Conservation (phyloP, 2,329 filamentous ascomycete genomes). For the Trichoderma breve region DNA sequence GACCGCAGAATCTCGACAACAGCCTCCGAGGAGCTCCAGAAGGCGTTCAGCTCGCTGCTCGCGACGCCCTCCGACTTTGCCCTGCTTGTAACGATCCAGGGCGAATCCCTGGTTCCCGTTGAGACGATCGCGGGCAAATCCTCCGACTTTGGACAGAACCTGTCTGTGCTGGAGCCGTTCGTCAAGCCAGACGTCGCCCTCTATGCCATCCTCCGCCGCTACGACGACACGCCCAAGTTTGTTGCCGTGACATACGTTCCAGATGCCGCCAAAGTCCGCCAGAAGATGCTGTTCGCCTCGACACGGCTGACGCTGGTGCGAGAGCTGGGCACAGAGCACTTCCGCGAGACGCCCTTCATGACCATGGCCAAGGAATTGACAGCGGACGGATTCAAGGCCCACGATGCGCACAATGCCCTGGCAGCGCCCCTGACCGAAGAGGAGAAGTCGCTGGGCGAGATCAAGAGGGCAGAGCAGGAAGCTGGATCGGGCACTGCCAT, state of each 20-base stretch:
- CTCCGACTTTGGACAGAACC: conserved; percentile 61
- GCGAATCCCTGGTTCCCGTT: conserved; percentile 65
- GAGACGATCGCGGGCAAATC: conserved; percentile 52
- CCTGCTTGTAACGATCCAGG: conserved; percentile 67
- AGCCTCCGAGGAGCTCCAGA: conserved; percentile 76
- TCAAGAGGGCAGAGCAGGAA: conserved; percentile 72
- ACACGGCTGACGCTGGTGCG: conserved; percentile 73
- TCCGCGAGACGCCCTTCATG: conserved; percentile 72
- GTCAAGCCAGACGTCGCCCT: conserved; percentile 65
- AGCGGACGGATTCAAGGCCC: conserved; percentile 65
- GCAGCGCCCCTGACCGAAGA: conserved; percentile 76
- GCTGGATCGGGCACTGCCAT: conserved; percentile 66
- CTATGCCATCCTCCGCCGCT: conserved; percentile 72
- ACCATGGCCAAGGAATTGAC: conserved; percentile 69
- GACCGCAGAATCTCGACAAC: conserved; percentile 19
- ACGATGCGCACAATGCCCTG: conserved; percentile 64
- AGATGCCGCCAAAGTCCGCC: conserved; percentile 72
- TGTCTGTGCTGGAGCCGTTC: conserved; percentile 60
- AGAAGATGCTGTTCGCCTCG: conserved; percentile 83
- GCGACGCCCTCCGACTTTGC: conserved; percentile 61
- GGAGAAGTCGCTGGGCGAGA: conserved; percentile 67
- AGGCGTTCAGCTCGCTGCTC: conserved; percentile 69
- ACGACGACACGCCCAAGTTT: conserved; percentile 57
- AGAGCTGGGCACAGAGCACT: conserved; percentile 75
- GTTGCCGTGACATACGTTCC: conserved; percentile 76